Base-by-base conservation (phyloP, 2,329 filamentous ascomycete genomes). In the Macrophomina pseudophaseolina region DNA sequence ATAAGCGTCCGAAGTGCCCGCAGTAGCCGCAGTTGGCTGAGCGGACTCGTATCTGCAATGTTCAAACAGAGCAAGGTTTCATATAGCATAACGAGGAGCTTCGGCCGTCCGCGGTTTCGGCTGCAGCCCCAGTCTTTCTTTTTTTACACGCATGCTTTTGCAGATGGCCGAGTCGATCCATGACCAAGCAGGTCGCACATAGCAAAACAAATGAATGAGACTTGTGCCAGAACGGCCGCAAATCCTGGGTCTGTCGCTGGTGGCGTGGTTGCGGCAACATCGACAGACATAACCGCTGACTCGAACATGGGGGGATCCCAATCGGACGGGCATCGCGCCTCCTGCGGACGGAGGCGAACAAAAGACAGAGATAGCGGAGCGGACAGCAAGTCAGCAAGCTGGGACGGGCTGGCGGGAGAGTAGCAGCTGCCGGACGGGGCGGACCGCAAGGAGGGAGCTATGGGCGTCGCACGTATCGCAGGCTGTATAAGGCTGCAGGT, bases 401-500 rank as follows among this genome's bases (percentile, higher is more conserved):
- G 52, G 23, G 52, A 38, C 32, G 23, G 23, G 52, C 32, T 9
- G 32, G 32, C 46, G 16, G 16, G 9, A 16, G 33, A 54, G 32
- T 3, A 40, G 32, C 52, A 54, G 52, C 16, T 23, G 30, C 9
- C 51, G 40, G 56, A n/a, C 42, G 9, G 56, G 28, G 56, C 30
- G 40, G 40, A 18, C 40, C 28, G 56, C 7, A 14, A n/a, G 14
- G n/a, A 30, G 11, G 40, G 16, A 35, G 56, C 28, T 7, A n/a
- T 28, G 30, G 16, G 28, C 40, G 56, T 35, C 30, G 40, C 38
- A 60, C 30, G 30, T 16, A n/a, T n/a, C 51, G 51, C 51, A 53
- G 51, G 32, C 16, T 28, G 58, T 62, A 23, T 62, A 62, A 62
- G 58, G 58, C 58, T 62, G 58, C 58, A 62, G 58, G 58, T 49